Evolutionary conservation across 495 filamentous ascomycete species (phyloP), one percentile per base, ranked within the genome.

Genomic region (Annulohypoxylon nitens): DNA sequence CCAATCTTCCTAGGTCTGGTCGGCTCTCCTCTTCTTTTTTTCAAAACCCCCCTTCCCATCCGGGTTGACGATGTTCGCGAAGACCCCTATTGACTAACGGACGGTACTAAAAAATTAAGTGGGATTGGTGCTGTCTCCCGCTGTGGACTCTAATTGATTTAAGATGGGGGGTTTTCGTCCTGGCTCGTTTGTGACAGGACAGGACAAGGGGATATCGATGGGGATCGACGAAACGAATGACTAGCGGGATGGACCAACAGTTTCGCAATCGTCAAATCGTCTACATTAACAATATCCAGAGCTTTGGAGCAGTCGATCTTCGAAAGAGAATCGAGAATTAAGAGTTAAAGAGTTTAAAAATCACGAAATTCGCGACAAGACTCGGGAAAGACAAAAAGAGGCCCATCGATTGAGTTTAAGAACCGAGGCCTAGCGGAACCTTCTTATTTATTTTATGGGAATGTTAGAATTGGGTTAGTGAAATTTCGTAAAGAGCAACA

Each of bases 81-180:
- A 67, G 61, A 74, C 71, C 71, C 71, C 66, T 73, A 61, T 54
- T 66, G 18, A 69, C 63, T 66, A 62, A 73, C 48, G 30, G 48
- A 53, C 66, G 61, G 71, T 69, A 66, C 66, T 70, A 70, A 63
- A 63, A 61, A 51, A 61, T 45, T 63, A 69, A 69, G 66, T 55
- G 66, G 66, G 59, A 63, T 20, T 20, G 48, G 39, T 63, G 45
- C 57, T 59, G 54, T 73, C 53, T 50, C 54, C 62, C 67, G 62
- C 53, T 67, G 62, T 70, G 71, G 71, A 25, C 55, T 70, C 60
- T 70, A 61, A 74, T 70, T 67, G 65, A 67, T 70, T 63, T 75
- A 39, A 26, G 61, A 67, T 64, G 72, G 72, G 65, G 66, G n/a
- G 58, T 54, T 57, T 41, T 53, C 61, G 60, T 66, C 62, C 67